Conservation (phyloP, 164 flowering plant species). For the Chimonanthus salicifolius region DNA sequence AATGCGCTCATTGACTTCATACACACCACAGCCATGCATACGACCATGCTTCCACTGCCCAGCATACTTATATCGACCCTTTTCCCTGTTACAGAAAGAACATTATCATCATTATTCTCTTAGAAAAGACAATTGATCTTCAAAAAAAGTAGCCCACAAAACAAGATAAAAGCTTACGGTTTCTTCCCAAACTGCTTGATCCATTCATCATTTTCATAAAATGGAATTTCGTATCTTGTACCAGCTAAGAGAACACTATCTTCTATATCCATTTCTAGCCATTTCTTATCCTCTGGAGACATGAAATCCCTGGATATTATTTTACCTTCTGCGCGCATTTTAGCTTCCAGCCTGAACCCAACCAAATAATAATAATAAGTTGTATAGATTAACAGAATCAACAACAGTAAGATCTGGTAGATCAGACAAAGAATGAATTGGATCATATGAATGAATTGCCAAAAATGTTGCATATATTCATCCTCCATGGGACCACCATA, state of each 20-base stretch:
- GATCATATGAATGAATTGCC: background rate
- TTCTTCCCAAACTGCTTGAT: constrained; percentile 52
- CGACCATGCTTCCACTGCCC: constrained; percentile 97
- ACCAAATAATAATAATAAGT: background rate
- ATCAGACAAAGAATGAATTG: background rate
- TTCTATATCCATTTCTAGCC: constrained; percentile 97
- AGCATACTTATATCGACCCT: constrained; percentile 86
- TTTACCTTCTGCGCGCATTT: constrained; percentile 85
- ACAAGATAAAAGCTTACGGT: constrained; percentile 53
- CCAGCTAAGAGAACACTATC: constrained; percentile 53
- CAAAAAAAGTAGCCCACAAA: background rate
- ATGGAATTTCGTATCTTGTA: constrained; percentile 57
- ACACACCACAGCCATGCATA: constrained; percentile 96
- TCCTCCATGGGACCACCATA: background rate
- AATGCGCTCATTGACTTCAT: constrained; percentile 73
- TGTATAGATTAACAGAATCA: background rate
- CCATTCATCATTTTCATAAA: constrained; percentile 73
- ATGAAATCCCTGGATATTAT: constrained; percentile 74
- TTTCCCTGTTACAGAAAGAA: constrained; percentile 54
- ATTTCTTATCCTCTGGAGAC: constrained; percentile 79
- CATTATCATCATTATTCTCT: background rate
- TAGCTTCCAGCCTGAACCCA: constrained; percentile 62
- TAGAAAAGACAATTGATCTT: background rate
- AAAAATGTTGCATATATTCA: background rate
- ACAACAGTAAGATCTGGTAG: background rate